Base-by-base conservation (phyloP, 306 rosid species). In the Vicia villosa region DNA sequence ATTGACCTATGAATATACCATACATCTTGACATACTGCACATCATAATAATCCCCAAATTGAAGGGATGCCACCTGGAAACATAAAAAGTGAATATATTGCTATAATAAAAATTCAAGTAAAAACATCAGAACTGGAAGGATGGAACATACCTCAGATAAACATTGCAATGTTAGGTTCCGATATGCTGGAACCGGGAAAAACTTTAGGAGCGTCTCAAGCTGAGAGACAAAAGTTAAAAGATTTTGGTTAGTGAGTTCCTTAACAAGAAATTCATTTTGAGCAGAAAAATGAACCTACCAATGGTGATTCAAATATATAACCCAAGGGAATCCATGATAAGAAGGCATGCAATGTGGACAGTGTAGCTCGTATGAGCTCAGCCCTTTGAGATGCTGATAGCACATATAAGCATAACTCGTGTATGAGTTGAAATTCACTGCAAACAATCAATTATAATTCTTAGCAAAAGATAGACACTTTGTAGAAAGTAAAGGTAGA, bases 401-500 rank as follows among this genome's bases (percentile, higher is more conserved):
- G 80, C 26, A 95, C 99, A 74, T 89, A 95, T 67, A 95, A 77
- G 91, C 99, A 95, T 67, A 95, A 69, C 96, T 91, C 99, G 36
- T 95, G 97, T 78, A 95, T 95, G 84, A 91, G 99, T 79, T 89
- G 97, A 89, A 91, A 95, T 81, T 95, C 99, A 63, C 99, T 91
- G 95, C 76, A 78, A 80, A 66, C 34, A 85, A 82, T 73, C 80
- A 79, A 77, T 43, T 67, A 80, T 17, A 80, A 15, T 19, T 68
- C 21, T 72, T 38, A 74, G 78, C 56, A 45, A 72, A 54, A 66
- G 22, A 59, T 24, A 63, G 63, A 55, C 52, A 67, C 46, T 26
- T 36, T 6, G n/a, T 1, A 38, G 7, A 26, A 72, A 66, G 19
- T 16, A 19, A 49, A 67, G 37, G 50, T 3, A 20, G 28, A 16